These are phyloP conservation scores for Barbarea vulgaris DNA, from an alignment of 345 rosid genomes.

Conservation along the genomic window DNA sequence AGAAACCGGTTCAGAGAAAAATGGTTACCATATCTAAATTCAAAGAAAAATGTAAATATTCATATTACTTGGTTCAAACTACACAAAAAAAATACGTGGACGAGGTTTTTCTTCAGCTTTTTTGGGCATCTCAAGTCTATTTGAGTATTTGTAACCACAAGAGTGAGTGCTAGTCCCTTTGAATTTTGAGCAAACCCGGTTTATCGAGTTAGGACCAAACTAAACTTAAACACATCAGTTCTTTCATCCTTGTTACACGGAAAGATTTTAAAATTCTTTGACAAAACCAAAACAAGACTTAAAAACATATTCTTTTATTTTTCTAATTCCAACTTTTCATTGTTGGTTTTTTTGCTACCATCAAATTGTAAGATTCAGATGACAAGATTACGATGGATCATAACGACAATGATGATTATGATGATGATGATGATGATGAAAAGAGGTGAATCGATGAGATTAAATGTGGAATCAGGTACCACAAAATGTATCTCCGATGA, in stretches of 20 bases:
- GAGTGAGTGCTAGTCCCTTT: background rate
- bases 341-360: background rate
- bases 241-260: conserved; percentile 22
- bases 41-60: background rate
- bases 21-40: background rate
- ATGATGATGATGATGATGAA: conserved; percentile 35
- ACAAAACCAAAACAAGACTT: background rate
- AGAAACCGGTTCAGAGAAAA: background rate
- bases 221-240: conserved; percentile 22
- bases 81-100: background rate
- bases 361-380: conserved; percentile 6
- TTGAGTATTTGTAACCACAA: conserved; percentile 30
- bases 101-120: background rate
- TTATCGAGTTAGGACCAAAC: background rate
- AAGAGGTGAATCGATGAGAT: conserved; percentile 54
- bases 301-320: background rate
- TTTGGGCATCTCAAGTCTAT: background rate
- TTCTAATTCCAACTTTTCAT: background rate
- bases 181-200: background rate
- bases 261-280: background rate
- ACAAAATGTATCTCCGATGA: conserved; percentile 86
- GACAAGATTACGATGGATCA: conserved; percentile 38
- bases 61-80: background rate
- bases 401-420: conserved; percentile 4
- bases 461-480: conserved; percentile 62